phyloP scores from a whole-genome alignment of 352 stramenopile genomes.

The Elongisporangium prolatum region DNA sequence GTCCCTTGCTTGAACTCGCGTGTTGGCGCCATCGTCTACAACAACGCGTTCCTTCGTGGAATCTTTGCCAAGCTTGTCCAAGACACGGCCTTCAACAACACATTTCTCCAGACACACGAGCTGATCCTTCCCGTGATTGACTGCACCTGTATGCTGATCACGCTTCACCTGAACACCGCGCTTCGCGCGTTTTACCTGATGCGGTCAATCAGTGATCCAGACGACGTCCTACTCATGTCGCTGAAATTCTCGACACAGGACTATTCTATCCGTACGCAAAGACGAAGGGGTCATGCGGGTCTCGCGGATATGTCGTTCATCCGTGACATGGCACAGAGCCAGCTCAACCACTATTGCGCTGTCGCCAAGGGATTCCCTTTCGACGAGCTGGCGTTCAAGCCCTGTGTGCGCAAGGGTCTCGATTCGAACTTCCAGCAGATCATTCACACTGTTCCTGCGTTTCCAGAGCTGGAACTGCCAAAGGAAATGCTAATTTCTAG shows the following conservation, averaged over 20 bases:
- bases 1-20: not conserved
- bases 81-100: slow-evolving; percentile 9
- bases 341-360: not conserved
- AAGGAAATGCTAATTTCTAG: too few species aligned
- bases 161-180: not conserved
- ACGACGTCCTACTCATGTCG: slow-evolving; percentile 9
- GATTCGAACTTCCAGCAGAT: not conserved
- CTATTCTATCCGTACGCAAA: not conserved
- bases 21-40: slow-evolving; percentile 3
- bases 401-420: not conserved
- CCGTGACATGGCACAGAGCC: not conserved
- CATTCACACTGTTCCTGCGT: not conserved
- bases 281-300: not conserved
- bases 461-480: too few species aligned
- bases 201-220: slow-evolving; percentile 5
- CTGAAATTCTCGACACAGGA: slow-evolving; percentile 8
- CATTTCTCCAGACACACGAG: slow-evolving; percentile 19
- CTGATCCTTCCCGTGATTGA: slow-evolving; percentile 35
- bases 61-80: slow-evolving; percentile 8
- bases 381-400: not conserved
- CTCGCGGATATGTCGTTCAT: not conserved
- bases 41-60: slow-evolving; percentile 8
- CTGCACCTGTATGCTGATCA: slow-evolving; percentile 15
- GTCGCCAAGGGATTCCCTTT: not conserved
- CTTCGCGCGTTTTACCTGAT: slow-evolving; percentile 18